These are phyloP conservation scores for Botrytis tulipae DNA, from an alignment of 2,329 filamentous ascomycete genomes.

Conservation along the genomic window DNA sequence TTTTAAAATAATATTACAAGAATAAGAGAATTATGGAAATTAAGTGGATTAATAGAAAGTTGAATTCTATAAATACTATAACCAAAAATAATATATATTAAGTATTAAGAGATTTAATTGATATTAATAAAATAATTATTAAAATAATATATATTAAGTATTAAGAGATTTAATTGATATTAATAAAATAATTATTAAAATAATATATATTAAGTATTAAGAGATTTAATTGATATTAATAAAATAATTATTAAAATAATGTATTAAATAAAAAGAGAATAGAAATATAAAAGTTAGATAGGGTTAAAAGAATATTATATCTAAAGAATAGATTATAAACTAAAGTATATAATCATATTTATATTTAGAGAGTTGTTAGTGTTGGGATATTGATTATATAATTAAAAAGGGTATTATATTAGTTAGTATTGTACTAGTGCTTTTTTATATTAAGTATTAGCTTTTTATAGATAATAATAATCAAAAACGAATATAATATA, in stretches of 20 bases:
- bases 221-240: background rate
- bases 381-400: background rate
- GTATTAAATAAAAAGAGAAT: background rate
- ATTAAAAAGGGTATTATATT: too few relatives aligned
- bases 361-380: background rate
- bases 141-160: background rate
- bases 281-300: background rate
- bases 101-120: background rate
- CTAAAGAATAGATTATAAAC: too few relatives aligned
- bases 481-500: too few relatives aligned
- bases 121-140: background rate
- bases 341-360: background rate
- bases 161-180: background rate
- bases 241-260: background rate
- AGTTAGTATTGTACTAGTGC: too few relatives aligned
- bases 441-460: too few relatives aligned
- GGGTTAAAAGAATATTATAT: too few relatives aligned
- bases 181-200: background rate
- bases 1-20: too few relatives aligned
- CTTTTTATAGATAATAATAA: too few relatives aligned
- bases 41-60: background rate
- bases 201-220: background rate
- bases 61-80: background rate
- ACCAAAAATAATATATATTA: background rate
- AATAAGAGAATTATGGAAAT: too few relatives aligned